Percentiles rank a stretch among this genome's conserved stretches.
Conservation (phyloP, 129 eudicot genomes). For the Helianthus tuberosus region DNA sequence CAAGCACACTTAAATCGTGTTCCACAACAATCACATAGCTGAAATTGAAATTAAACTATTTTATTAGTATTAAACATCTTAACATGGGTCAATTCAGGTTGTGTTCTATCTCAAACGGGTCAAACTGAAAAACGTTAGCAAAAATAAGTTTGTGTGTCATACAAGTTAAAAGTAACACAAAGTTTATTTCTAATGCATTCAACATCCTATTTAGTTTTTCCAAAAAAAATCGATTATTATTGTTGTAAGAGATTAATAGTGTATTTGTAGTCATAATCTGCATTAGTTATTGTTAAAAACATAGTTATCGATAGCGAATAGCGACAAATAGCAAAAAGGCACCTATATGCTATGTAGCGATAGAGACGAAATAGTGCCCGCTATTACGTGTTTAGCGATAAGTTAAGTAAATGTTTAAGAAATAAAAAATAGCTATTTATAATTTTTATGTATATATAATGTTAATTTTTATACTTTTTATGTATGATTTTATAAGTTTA, state of each 20-base stretch:
- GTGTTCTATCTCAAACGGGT: background rate
- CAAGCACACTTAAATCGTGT: constrained; percentile 89
- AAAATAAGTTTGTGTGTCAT: no score
- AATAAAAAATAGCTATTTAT: no score
- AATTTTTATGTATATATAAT: no score
- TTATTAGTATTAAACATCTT: constrained; percentile 14
- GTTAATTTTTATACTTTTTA: no score
- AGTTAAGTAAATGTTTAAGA: no score
- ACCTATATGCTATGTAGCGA: no score
- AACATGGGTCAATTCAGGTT: background rate
- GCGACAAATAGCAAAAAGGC: no score
- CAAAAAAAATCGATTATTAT: background rate
- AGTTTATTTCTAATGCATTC: background rate
- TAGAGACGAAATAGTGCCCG: no score
- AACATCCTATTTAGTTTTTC: background rate
- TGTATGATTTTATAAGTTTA: no score
- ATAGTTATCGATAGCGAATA: no score
- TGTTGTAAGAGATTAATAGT: background rate
- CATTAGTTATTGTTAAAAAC: background rate
- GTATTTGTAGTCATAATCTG: background rate
- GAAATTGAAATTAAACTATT: constrained; percentile 21
- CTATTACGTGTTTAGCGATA: no score
- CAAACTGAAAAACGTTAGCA: background rate
- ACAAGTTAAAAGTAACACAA: background rate
- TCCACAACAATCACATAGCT: constrained; percentile 95